Base-by-base conservation (phyloP, 2,329 filamentous ascomycete genomes). In the Aspergillus pseudoterreus region DNA sequence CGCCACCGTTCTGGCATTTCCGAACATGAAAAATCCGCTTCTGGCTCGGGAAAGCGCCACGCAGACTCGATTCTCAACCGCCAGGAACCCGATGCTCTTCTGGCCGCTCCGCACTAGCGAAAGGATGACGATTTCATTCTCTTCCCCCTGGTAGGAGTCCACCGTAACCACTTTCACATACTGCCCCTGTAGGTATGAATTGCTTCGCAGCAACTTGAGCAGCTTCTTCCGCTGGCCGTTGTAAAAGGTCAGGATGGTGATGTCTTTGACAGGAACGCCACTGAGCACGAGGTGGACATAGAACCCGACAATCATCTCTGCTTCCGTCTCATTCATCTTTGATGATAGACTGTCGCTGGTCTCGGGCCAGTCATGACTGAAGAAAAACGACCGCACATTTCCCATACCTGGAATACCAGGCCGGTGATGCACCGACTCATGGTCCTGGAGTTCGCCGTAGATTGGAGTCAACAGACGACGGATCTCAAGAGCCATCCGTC, bases 71-170 rank as follows among this genome's bases (percentile, higher is more conserved):
- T 86, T 85, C 33, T 78, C 75, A 11, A 87, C 83, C 1, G 79
- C 76, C 1, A 95, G 75, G 59, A 96, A 96, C 0, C 92, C 92
- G 27, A 91, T 85, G 0, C 75, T 73, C 4, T 72, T 63, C 1
- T 65, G 57, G 33, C 86, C 87, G 57, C 86, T 91, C 41, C 92
- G 82, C 3, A 94, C 90, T 0, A 95, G 74, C 0, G 91, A 95
- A 0, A 96, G 74, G 2, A 96, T 66, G 9, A 96, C 78, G 8
- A 96, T 77, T 21, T 92, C 87, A 55, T 95, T 96, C 65, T 96
- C 90, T 61, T 96, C 90, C 11, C 91, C 91, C 67, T 96, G 91
- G 63, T 92, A 96, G 0, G 87, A 89, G 63, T 96, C 92, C 0
- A 96, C 88, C 0, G 91, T 96, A 32, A 83, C 82, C 1, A 95